Evolutionary conservation across 345 rosid species (phyloP).

Genomic region (Barbarea vulgaris): DNA sequence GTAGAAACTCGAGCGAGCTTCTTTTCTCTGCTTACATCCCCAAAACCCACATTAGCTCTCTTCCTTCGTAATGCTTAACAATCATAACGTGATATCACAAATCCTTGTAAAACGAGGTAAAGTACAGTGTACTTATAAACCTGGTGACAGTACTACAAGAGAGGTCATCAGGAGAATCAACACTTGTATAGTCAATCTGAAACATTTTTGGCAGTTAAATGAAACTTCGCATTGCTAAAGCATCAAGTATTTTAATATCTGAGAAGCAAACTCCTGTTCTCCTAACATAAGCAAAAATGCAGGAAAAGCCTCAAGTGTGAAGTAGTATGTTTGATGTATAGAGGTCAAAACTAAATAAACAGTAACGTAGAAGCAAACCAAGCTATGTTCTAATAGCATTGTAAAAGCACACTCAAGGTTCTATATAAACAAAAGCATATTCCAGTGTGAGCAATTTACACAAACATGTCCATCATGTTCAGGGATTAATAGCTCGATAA

Average conservation of each 20-base stretch:
- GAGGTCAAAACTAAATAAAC: slow-evolving; percentile 7
- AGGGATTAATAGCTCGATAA: background rate
- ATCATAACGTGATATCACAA: background rate
- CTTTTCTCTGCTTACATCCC: slow-evolving; percentile 69
- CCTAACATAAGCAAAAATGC: slow-evolving; percentile 2
- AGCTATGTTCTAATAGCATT: background rate
- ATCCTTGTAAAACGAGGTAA: background rate
- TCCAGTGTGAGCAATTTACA: slow-evolving; percentile 25
- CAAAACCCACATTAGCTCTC: slow-evolving; percentile 66
- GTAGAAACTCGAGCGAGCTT: slow-evolving; percentile 65
- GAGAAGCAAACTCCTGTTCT: background rate
- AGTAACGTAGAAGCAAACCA: slow-evolving; percentile 2
- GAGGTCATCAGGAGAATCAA: slow-evolving; percentile 66
- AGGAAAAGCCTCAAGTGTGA: slow-evolving; percentile 59
- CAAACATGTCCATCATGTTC: slow-evolving; percentile 4
- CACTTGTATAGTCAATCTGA: slow-evolving; percentile 62
- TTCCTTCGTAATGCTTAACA: slow-evolving; percentile 57
- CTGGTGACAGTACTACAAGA: slow-evolving; percentile 52
- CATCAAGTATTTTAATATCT: background rate
- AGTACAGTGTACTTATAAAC: slow-evolving; percentile 49
- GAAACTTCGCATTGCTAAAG: background rate
- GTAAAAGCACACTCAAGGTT: slow-evolving; percentile 9
- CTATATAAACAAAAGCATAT: slow-evolving; percentile 19
- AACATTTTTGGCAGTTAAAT: slow-evolving; percentile 28
- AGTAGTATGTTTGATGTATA: background rate